Percentiles rank a stretch among this genome's conserved stretches.
Conservation (phyloP, 805 yeast genomes). For the Geotrichum ghanense region DNA sequence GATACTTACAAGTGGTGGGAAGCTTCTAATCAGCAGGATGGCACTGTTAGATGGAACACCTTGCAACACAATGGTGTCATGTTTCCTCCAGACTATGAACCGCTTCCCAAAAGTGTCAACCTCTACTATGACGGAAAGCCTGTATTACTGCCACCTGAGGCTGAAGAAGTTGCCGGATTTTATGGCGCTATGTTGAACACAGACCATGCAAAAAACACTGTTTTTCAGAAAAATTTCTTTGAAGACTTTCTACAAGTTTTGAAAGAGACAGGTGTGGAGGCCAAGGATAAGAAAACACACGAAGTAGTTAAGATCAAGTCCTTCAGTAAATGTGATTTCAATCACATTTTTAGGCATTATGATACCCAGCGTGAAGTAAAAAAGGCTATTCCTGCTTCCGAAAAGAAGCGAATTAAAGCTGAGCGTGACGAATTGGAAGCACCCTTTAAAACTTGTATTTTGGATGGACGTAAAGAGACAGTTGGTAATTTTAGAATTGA, state of each 20-base stretch:
- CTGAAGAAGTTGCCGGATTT: constrained; percentile 96
- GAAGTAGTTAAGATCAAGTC: constrained; percentile 33
- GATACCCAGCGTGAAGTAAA: constrained; percentile 62
- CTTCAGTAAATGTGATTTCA: constrained; percentile 68
- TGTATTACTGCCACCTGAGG: constrained; percentile 61
- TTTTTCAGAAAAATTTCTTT: constrained; percentile 80
- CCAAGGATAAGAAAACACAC: constrained; percentile 27
- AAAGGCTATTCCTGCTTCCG: constrained; percentile 56
- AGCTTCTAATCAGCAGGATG: constrained; percentile 47
- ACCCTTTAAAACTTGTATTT: constrained; percentile 62
- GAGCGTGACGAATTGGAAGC: constrained; percentile 73
- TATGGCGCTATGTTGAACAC: constrained; percentile 73
- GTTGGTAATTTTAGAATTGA: constrained; percentile 92
- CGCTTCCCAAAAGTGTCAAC: constrained; percentile 68
- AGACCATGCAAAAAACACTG: constrained; percentile 81
- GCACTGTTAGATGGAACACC: constrained; percentile 74
- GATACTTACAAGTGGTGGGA: constrained; percentile 82
- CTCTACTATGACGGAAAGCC: constrained; percentile 67
- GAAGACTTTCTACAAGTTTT: constrained; percentile 62
- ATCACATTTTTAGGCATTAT: constrained; percentile 59
- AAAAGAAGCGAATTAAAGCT: constrained; percentile 58
- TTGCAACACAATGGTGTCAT: constrained; percentile 83
- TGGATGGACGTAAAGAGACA: constrained; percentile 83
- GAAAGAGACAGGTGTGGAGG: constrained; percentile 52
- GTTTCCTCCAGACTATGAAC: constrained; percentile 87